Conservation (phyloP, 176 grass and related monocot species). For the Cenchrus purpureus region DNA sequence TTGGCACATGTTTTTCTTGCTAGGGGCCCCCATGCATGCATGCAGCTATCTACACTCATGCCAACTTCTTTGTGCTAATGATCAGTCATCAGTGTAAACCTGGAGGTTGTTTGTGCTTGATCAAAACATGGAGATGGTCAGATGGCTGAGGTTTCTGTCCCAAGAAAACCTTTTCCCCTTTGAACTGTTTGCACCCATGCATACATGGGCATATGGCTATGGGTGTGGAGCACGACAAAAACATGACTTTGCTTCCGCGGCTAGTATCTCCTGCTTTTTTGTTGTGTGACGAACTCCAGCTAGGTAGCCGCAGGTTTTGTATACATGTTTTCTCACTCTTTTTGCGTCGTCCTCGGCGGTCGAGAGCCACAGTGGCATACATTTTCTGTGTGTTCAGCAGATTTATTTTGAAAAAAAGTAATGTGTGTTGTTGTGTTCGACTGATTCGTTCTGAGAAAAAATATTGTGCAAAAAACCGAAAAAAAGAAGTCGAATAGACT, state of each 20-base stretch:
- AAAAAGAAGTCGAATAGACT: no score
- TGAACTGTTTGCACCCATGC: neutral
- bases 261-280: neutral
- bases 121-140: neutral
- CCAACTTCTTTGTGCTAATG: neutral
- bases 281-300: neutral
- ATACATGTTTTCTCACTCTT: no score
- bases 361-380: no score
- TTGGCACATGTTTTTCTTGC: constrained; percentile 53
- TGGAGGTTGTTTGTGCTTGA: neutral
- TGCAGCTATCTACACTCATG: neutral
- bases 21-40: neutral
- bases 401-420: no score
- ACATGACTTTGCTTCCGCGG: neutral
- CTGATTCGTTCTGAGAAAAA: no score
- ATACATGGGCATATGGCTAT: no score
- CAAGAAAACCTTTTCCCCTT: neutral
- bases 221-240: constrained; percentile 8
- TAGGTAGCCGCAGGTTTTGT: neutral
- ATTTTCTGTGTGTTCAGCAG: no score
- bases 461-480: no score
- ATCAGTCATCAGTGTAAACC: neutral
- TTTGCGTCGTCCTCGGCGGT: no score
- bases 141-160: neutral
- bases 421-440: no score